Base-by-base conservation (phyloP, 257 asterid species). In the Solanum chmielewskii region DNA sequence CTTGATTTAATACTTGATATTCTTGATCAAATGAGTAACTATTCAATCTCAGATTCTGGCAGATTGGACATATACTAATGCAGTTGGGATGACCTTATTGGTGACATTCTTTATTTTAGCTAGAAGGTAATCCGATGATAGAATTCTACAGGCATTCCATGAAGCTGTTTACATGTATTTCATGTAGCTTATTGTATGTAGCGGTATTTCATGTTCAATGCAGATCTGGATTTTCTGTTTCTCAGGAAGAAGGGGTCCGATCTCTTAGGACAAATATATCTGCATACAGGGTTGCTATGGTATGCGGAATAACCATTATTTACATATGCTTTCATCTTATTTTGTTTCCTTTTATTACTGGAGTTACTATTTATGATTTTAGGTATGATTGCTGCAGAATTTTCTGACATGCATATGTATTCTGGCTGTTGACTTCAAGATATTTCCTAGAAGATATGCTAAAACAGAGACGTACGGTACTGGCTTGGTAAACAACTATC, bases 391-490 rank as follows among this genome's bases (percentile, higher is more conserved):
- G 86, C 68, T 91, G 97, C 98, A 97, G 99, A 92, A 96, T 96
- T 92, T 97, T 87, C 81, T 56, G 87, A 94, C 99, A 16, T 95
- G 97, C 91, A 8, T 93, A 85, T 92, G 97, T 90, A 96, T 97
- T 89, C 89, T 97, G 93, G 99, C 98, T 87, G 99, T 97, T 88
- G 99, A 96, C 90, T 97, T 96, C 93, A 93, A 92, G 91, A 94
- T 97, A 89, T 97, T 96, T 90, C 99, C 99, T 66, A 93, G 98
- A 89, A 95, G 96, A 96, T 96, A 93, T 85, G 98, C 99, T 11
- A 96, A 97, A 93, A 94, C 98, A 42, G 99, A 97, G 95, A 95
- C 97, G 49, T 96, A 93, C n/a, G 99, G 99, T 77, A 92, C 97
- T 88, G 89, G 98, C 91, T 90, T 96, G 99, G 99, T 95, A 92